Base-by-base conservation (phyloP, 2,329 filamentous ascomycete genomes). In the Aspergillus alliaceus region DNA sequence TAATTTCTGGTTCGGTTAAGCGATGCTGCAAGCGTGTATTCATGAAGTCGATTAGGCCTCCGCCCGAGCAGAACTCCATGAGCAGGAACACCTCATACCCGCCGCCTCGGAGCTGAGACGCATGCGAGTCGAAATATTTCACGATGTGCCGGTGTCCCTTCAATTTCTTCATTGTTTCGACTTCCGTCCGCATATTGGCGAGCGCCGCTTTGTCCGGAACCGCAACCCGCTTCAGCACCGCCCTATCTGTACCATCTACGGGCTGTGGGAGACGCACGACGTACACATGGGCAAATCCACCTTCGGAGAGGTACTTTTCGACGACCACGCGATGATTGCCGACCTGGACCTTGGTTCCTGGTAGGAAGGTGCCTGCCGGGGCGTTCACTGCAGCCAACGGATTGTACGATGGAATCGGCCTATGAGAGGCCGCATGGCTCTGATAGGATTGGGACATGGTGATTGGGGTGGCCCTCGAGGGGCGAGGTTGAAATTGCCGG, bases 91-190 rank as follows among this genome's bases (percentile, higher is more conserved):
- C 95, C 80, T 99, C 95, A 75, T 96, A 99, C 57, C 95, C 95
- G 40, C 93, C 93, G 51, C 90, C 91, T 68, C 90, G 89, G 67
- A 98, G 80, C 77, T 98, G 93, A 15, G 92, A 97, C 35, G 95
- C 95, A 77, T 99, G 95, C 64, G 93, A 98, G 80, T 99, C 95
- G 74, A 98, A 93, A 78, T 99, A 99, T 58, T 90, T 97, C 68
- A 99, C 95, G 71, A 99, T 98, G 68, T 95, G 89, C 61, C 88
- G 87, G 82, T 98, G 95, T 56, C 95, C 95, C 81, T 96, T 96
- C 68, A 99, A 84, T 77, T 95, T 93, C 86, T 99, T 99, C 95
- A 99, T 99, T 14, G 95, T 99, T 80, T 99, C 95, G 66, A 99
- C 95, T 82, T 99, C 95, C 65, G 88, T 98, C 75, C 95, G 88